Percentiles rank a stretch among this genome's conserved stretches.
Conservation (phyloP, 441 rosid species). For the Euphorbia schlechtendalii region DNA sequence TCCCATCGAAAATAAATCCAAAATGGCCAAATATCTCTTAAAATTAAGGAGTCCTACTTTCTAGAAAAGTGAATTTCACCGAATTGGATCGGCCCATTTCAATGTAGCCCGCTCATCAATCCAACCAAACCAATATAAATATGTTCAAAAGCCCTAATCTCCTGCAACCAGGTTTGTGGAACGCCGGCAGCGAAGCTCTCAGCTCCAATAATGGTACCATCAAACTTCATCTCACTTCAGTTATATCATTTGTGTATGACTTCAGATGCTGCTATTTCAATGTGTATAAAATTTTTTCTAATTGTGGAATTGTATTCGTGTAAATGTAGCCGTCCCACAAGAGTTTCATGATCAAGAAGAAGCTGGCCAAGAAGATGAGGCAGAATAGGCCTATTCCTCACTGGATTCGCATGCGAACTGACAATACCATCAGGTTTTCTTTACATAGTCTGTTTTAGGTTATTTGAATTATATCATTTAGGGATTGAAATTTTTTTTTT, state of each 20-base stretch:
- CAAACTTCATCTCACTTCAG: not conserved
- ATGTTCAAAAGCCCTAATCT: too few species aligned
- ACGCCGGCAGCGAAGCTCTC: not conserved
- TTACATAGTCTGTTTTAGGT: not conserved
- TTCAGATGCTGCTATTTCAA: not conserved
- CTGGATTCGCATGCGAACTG: constrained; percentile 84
- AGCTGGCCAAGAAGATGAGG: constrained; percentile 85
- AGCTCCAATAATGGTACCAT: not conserved
- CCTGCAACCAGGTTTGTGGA: too few species aligned
- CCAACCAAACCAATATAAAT: too few species aligned
- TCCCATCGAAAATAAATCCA: too few species aligned
- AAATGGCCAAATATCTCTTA: too few species aligned
- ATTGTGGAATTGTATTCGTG: not conserved
- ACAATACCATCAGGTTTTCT: constrained; percentile 70
- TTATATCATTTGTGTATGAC: not conserved
- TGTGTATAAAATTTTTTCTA: not conserved
- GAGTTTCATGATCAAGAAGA: constrained; percentile 76
- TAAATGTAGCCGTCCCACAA: constrained; percentile 71
- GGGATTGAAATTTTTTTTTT: not conserved
- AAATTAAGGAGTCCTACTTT: too few species aligned
- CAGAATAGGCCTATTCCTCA: constrained; percentile 91
- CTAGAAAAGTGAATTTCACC: too few species aligned
- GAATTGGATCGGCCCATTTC: too few species aligned
- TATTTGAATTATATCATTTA: not conserved
- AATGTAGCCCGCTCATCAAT: too few species aligned